Percentiles rank a stretch among this genome's conserved stretches.
phyloP scores from a whole-genome alignment of 2,329 filamentous ascomycete species.

The Fusarium austroafricanum region DNA sequence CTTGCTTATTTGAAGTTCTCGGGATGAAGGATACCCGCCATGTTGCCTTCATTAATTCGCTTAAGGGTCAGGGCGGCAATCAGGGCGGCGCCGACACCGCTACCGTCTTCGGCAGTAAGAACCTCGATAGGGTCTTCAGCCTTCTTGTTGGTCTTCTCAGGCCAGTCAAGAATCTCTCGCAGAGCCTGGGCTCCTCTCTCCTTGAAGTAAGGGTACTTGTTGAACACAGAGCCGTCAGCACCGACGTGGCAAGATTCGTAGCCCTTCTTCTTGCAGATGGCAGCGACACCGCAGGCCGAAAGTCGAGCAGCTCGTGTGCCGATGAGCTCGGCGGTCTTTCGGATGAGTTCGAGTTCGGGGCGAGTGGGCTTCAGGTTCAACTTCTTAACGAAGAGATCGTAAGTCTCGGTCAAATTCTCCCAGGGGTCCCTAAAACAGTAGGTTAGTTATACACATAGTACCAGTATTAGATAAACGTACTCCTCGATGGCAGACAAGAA shows the following conservation, averaged over 20 bases:
- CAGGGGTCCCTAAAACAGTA: constrained; percentile 77
- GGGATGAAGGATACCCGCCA: constrained; percentile 72
- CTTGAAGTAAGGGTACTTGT: constrained; percentile 99
- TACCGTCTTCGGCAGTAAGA: constrained; percentile 91
- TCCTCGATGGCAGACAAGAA: constrained; percentile 95
- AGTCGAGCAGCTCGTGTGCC: constrained; percentile 93
- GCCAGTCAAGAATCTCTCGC: constrained; percentile 96
- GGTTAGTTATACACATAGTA: constrained; percentile 16
- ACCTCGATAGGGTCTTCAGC: constrained; percentile 90
- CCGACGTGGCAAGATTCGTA: constrained; percentile 92
- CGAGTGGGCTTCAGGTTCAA: constrained; percentile 77
- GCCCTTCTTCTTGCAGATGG: constrained; percentile 96
- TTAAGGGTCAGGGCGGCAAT: constrained; percentile 82
- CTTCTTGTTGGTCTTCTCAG: constrained; percentile 72
- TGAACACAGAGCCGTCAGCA: constrained; percentile 97
- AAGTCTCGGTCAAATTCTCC: constrained; percentile 92
- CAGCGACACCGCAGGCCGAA: constrained; percentile 93
- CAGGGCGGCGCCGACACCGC: constrained; percentile 94
- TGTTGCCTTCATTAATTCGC: constrained; percentile 71
- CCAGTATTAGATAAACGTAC: constrained; percentile 57
- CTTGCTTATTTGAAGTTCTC: constrained; percentile 65
- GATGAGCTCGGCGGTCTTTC: constrained; percentile 91
- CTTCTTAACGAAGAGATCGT: constrained; percentile 81
- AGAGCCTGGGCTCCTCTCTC: constrained; percentile 88
- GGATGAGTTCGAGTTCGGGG: constrained; percentile 88